Evolutionary conservation across 1,284 basidiomycete genomes (phyloP).

Genomic region (Cutaneotrichosporon daszewskae): DNA sequence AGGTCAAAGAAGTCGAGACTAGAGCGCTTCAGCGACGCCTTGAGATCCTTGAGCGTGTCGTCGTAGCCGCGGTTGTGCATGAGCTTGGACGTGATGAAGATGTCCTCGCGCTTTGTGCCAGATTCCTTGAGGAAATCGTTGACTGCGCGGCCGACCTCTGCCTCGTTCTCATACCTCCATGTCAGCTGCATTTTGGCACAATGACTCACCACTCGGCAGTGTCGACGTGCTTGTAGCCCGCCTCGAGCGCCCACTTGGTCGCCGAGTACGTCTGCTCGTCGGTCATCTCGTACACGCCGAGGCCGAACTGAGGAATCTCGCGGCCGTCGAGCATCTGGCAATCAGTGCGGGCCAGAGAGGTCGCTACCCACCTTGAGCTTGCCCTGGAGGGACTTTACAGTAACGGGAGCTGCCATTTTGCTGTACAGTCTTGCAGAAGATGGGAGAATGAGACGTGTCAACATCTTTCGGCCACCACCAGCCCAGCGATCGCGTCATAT

Average conservation of each 20-base stretch:
- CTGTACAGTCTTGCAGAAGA: no score
- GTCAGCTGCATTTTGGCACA: neutral
- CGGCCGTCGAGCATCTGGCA: conserved; percentile 58
- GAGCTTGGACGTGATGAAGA: conserved; percentile 67
- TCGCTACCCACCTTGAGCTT: conserved; percentile 16
- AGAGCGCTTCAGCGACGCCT: conserved; percentile 55
- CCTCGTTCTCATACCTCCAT: conserved; percentile 65
- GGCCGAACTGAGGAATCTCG: conserved; percentile 60
- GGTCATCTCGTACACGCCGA: conserved; percentile 62
- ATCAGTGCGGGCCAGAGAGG: neutral
- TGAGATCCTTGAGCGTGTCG: conserved; percentile 53
- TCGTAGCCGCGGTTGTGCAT: conserved; percentile 57
- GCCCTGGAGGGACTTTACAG: conserved; percentile 6
- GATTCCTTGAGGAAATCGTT: conserved; percentile 50
- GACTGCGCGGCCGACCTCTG: conserved; percentile 58
- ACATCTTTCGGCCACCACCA: no score
- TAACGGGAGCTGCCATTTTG: neutral
- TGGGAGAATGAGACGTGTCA: no score
- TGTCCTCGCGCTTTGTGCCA: conserved; percentile 52
- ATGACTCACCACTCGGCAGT: conserved; percentile 45
- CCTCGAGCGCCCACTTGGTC: conserved; percentile 61
- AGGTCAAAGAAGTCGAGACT: conserved; percentile 51
- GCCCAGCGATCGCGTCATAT: no score
- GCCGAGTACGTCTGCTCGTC: conserved; percentile 56
- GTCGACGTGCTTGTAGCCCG: conserved; percentile 63